Evolutionary conservation across 176 grass and related monocot species (phyloP).

Genomic region (maize (Zea mays)): Zm-B73-REFERENCE-NAM-5.0 NC_050097.1:170568501-170569000

Average conservation of each 20-base stretch:
- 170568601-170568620: constrained; percentile 75
- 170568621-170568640: constrained; percentile 64
- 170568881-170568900: neutral
- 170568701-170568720: constrained; percentile 64
- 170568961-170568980: neutral
- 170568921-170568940: neutral
- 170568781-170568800: constrained; percentile 6
- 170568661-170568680: constrained; percentile 78
- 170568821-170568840: neutral
- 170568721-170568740: constrained; percentile 44
- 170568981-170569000: neutral
- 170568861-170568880: neutral
- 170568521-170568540: neutral
- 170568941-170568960: neutral
- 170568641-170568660: constrained; percentile 85
- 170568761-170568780: constrained; percentile 6
- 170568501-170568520: neutral
- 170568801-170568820: neutral
- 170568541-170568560: constrained; percentile 8
- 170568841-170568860: constrained; percentile 12
- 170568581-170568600: constrained; percentile 45
- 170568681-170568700: constrained; percentile 70
- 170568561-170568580: constrained; percentile 19
- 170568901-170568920: neutral
- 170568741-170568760: constrained; percentile 39